Percentiles rank a stretch among this genome's conserved stretches.
Evolutionary conservation across 1,284 basidiomycete species (phyloP).

Genomic region (Phaffia rhodozyma): DNA sequence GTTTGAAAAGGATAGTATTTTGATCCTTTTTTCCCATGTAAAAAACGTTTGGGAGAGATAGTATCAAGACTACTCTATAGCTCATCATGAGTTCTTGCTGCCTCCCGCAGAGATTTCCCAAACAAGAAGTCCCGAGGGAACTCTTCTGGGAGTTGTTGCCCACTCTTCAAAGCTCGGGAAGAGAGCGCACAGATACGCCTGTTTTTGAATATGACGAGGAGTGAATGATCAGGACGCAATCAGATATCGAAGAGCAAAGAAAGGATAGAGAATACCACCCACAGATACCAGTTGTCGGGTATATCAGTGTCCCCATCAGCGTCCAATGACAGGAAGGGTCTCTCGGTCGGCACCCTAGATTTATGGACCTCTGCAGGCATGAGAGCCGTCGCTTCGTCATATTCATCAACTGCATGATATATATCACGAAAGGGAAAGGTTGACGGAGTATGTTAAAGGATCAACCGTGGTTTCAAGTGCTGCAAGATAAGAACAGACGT

Average conservation of each 20-base stretch:
- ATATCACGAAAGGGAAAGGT: not conserved
- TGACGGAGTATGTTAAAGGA: not conserved
- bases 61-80: too few species aligned
- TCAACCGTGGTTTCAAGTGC: not conserved
- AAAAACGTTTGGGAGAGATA: too few species aligned
- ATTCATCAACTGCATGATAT: conserved; percentile 19
- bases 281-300: conserved; percentile 22
- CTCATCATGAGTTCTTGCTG: too few species aligned
- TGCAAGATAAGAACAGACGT: not conserved
- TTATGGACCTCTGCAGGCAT: conserved; percentile 18
- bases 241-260: not conserved
- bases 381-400: conserved; percentile 22
- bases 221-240: conserved; percentile 16
- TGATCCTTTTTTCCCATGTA: too few species aligned
- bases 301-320: conserved; percentile 19
- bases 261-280: not conserved
- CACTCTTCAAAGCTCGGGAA: too few species aligned
- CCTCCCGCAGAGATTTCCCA: too few species aligned
- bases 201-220: not conserved
- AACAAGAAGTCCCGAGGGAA: too few species aligned
- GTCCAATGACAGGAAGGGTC: conserved; percentile 20
- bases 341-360: conserved; percentile 16
- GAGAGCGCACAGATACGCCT: too few species aligned
- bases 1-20: too few species aligned
- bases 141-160: too few species aligned